These are phyloP conservation scores for Pseudomassariella vexata DNA, from an alignment of 2,329 filamentous ascomycete genomes.

Conservation along the genomic window DNA sequence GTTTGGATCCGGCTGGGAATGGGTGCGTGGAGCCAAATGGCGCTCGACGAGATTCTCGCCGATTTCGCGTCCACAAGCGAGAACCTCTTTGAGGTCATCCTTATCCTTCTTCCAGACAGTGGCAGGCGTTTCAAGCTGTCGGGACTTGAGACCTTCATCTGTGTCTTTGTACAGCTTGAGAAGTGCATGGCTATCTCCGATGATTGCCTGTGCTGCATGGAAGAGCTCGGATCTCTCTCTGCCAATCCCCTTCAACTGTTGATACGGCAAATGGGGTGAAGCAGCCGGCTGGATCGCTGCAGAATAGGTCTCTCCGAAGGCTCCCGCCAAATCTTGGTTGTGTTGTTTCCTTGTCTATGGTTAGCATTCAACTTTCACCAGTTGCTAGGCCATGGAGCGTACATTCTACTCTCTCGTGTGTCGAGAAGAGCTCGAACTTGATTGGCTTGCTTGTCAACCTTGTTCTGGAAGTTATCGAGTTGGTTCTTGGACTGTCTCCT, in stretches of 20 bases:
- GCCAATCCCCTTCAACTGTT: slow-evolving; percentile 1
- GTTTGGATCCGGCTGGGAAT: slow-evolving; percentile 10
- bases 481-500: slow-evolving; percentile 20
- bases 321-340: slow-evolving; percentile 6
- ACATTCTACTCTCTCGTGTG: slow-evolving; percentile 22
- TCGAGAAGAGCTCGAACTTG: slow-evolving; percentile 14
- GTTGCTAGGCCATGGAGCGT: slow-evolving; percentile 5
- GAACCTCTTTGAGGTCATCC: slow-evolving; percentile 22
- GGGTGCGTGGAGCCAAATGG: slow-evolving; percentile 14
- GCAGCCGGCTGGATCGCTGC: not conserved
- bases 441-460: slow-evolving; percentile 14
- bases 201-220: slow-evolving; percentile 14
- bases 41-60: slow-evolving; percentile 23
- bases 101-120: slow-evolving; percentile 19
- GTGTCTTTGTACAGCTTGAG: slow-evolving; percentile 22
- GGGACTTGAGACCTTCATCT: slow-evolving; percentile 17
- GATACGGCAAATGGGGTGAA: not conserved
- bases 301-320: slow-evolving; percentile 14
- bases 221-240: slow-evolving; percentile 20
- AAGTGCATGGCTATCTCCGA: slow-evolving; percentile 18
- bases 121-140: slow-evolving; percentile 11
- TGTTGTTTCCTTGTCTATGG: slow-evolving; percentile 8
- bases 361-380: slow-evolving; percentile 3
- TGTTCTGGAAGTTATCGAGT: slow-evolving; percentile 18
- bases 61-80: slow-evolving; percentile 23